These are phyloP conservation scores for Solanum lycopersicoides DNA, from an alignment of 257 asterid genomes.

Conservation along the genomic window DNA sequence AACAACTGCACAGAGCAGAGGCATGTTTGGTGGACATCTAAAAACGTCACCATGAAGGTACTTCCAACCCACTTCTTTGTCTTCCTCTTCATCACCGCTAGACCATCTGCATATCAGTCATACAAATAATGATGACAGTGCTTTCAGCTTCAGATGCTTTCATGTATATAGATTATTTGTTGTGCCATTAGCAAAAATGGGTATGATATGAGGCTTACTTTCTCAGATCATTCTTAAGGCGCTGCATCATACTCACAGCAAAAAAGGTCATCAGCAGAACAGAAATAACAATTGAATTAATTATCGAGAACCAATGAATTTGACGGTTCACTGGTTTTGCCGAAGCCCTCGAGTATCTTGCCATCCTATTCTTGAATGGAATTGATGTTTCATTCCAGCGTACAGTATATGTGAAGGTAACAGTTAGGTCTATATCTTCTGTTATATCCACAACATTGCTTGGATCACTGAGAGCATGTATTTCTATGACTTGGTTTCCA, in stretches of 20 bases:
- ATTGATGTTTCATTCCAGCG: constrained; percentile 47
- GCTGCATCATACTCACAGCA: constrained; percentile 38
- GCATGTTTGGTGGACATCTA: constrained; percentile 51
- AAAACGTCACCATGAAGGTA: constrained; percentile 60
- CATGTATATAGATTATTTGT: background rate
- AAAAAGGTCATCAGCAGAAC: constrained; percentile 62
- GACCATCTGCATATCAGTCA: constrained; percentile 40
- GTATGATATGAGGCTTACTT: constrained; percentile 36
- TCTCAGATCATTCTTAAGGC: constrained; percentile 68
- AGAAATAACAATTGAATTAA: constrained; percentile 44
- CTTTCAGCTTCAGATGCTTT: background rate
- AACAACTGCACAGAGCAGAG: constrained; percentile 62
- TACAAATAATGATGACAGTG: background rate
- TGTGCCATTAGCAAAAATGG: constrained; percentile 4
- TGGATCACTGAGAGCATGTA: constrained; percentile 68
- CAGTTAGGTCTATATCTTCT: constrained; percentile 38
- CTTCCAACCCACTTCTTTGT: constrained; percentile 77
- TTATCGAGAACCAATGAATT: constrained; percentile 68
- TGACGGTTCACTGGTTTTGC: constrained; percentile 31
- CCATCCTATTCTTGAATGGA: constrained; percentile 49
- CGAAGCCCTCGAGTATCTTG: constrained; percentile 53
- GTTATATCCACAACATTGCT: constrained; percentile 51
- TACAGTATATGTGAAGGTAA: constrained; percentile 59
- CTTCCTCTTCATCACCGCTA: constrained; percentile 73
- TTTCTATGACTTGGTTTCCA: constrained; percentile 61